Base-by-base conservation (phyloP, 2,329 filamentous ascomycete species). In the Didymella exigua region DNA sequence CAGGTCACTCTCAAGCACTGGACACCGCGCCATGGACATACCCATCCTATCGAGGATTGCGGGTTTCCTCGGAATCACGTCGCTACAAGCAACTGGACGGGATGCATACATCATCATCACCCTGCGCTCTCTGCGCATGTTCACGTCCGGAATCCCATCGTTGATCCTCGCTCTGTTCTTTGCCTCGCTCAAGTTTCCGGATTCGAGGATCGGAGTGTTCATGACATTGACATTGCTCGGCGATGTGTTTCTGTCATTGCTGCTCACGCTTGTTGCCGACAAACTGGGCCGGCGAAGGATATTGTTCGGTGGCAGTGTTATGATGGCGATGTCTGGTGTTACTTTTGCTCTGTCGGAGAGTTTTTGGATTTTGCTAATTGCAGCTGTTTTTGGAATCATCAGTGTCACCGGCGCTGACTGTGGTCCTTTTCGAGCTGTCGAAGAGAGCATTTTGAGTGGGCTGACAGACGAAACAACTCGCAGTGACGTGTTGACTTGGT, bases 31-130 rank as follows among this genome's bases (percentile, higher is more conserved):
- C 34, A 68, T 69, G 66, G 50, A 61, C 21, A 54, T 54, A 27
- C 37, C 61, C 9, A 34, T 67, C 30, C 26, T 68, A 38, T 57
- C 61, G 14, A 66, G 65, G 27, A 54, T 71, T 31, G 45, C 68
- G 24, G 37, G 46, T 13, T 74, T 73, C 38, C 65, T 75, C 26
- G 73, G 73, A 16, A 49, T 73, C 21, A 61, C 62, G 23, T 72
- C 71, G 16, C 58, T 75, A 38, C 62, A 64, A 38, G 63, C 64
- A n/a, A 71, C 69, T 8, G 72, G 72, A 56, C 57, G 60, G 37
- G 73, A 75, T 68, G 72, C 71, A 16, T 74, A 74, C 52, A 64
- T 76, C 38, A 71, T 77, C 44, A 86, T 86, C 60, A 60, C 58
- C 4, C 57, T 73, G 23, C 69, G 71, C 27, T 69, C 63, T 14